Evolutionary conservation across 306 rosid species (phyloP).

Genomic region (Inga leiocalycina): DNA sequence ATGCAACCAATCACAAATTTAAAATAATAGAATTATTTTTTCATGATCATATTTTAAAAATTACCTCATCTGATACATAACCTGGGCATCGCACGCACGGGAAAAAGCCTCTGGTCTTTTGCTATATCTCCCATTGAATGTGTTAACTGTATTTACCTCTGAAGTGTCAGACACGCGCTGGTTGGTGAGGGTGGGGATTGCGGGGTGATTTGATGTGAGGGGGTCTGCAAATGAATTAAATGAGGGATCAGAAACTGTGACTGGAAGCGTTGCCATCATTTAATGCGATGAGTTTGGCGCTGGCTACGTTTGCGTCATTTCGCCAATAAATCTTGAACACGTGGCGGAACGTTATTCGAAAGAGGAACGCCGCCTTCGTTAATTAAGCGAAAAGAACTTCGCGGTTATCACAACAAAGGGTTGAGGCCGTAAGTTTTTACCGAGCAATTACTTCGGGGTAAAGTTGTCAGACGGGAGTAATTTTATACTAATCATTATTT

Average conservation of each 20-base stretch:
- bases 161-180: neutral
- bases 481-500: too few relatives aligned
- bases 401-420: too few relatives aligned
- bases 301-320: conserved; percentile 23
- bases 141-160: neutral
- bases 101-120: too few relatives aligned
- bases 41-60: too few relatives aligned
- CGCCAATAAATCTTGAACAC: conserved; percentile 20
- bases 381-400: neutral
- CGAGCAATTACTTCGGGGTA: too few relatives aligned
- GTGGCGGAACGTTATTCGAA: neutral
- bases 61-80: too few relatives aligned
- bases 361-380: neutral
- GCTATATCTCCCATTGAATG: too few relatives aligned
- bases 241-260: conserved; percentile 57
- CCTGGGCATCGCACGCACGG: too few relatives aligned
- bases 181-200: neutral
- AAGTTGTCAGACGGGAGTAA: too few relatives aligned
- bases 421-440: too few relatives aligned
- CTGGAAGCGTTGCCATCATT: conserved; percentile 53
- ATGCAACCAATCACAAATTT: too few relatives aligned
- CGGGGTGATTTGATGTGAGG: neutral
- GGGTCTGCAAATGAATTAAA: conserved; percentile 45
- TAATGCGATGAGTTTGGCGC: conserved; percentile 43
- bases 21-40: too few relatives aligned